Conservation (phyloP, 306 rosid genomes). For the Chamaecrista fasciculata region DNA sequence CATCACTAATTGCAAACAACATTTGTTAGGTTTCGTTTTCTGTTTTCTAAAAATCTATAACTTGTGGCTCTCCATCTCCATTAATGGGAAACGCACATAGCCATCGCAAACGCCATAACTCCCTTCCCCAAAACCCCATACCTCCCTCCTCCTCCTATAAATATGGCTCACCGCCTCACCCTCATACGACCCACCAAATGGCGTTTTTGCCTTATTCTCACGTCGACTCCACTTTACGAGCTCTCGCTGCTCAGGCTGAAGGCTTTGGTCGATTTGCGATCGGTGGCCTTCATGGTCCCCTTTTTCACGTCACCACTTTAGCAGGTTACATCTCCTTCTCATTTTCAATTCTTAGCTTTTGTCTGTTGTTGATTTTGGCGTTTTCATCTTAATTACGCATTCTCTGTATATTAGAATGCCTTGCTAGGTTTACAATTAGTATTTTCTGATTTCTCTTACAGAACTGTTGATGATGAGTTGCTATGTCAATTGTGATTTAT, state of each 20-base stretch:
- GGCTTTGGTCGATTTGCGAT: conserved; percentile 83
- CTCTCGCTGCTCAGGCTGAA: conserved; percentile 78
- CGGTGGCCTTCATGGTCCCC: conserved; percentile 84
- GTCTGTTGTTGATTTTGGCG: neutral
- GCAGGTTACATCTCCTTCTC: conserved; percentile 45
- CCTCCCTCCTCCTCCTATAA: conserved; percentile 27
- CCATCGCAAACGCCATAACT: conserved; percentile 37
- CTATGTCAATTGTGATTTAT: neutral
- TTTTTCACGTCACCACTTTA: conserved; percentile 66
- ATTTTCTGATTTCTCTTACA: neutral
- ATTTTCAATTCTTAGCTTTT: neutral
- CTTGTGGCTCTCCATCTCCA: conserved; percentile 2
- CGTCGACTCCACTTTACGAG: conserved; percentile 65
- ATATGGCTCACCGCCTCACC: conserved; percentile 22
- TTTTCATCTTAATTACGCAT: neutral
- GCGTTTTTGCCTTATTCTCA: conserved; percentile 59
- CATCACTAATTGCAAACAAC: too few relatives aligned
- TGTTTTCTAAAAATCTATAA: conserved; percentile 2
- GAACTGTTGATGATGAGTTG: neutral
- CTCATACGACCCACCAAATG: conserved; percentile 27
- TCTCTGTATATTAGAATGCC: neutral
- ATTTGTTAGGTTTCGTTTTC: neutral
- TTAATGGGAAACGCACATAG: conserved; percentile 68
- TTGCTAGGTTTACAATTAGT: neutral
- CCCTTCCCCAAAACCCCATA: conserved; percentile 24